A percentile compares a stretch with the other conserved stretches of the same genome.
These are phyloP conservation scores for Candida lessepsii DNA, from an alignment of 805 yeast genomes.

Conservation along the genomic window DNA sequence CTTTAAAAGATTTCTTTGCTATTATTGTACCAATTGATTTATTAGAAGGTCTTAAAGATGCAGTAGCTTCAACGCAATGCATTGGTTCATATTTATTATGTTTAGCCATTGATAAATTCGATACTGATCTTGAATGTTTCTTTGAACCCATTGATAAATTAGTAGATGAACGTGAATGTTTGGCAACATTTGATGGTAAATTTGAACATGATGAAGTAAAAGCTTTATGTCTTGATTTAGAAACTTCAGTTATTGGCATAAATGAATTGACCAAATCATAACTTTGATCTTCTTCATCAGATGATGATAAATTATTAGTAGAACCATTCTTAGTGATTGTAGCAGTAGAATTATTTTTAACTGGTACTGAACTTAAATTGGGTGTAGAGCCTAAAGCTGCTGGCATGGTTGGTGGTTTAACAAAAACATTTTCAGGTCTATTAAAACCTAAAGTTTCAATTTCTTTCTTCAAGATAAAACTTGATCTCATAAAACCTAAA, in stretches of 20 bases:
- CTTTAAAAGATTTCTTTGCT: constrained; percentile 16
- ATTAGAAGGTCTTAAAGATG: constrained; percentile 13
- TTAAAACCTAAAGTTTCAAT: constrained; percentile 33
- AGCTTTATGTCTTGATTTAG: constrained; percentile 8
- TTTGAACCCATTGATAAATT: constrained; percentile 8
- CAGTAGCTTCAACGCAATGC: constrained; percentile 12
- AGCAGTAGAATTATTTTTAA: constrained; percentile 3
- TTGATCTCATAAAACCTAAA: constrained; percentile 43
- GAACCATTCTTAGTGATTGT: background rate
- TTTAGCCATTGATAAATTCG: constrained; percentile 15
- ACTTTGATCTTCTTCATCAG: constrained; percentile 15
- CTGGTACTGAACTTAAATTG: constrained; percentile 2
- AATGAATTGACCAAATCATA: constrained; percentile 16
- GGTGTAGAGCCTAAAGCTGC: constrained; percentile 11
- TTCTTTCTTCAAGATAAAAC: constrained; percentile 42
- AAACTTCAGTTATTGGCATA: constrained; percentile 13
- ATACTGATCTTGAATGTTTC: constrained; percentile 17
- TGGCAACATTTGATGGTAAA: constrained; percentile 2
- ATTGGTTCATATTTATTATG: constrained; percentile 17
- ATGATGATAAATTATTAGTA: constrained; percentile 6
- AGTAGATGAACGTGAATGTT: background rate
- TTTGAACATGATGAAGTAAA: constrained; percentile 15
- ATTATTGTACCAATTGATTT: constrained; percentile 10
- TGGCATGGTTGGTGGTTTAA: constrained; percentile 18
- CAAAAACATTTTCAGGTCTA: constrained; percentile 31